phyloP scores from a whole-genome alignment of 108 stramenopile species.

The Mediolabrus comicus region DNA sequence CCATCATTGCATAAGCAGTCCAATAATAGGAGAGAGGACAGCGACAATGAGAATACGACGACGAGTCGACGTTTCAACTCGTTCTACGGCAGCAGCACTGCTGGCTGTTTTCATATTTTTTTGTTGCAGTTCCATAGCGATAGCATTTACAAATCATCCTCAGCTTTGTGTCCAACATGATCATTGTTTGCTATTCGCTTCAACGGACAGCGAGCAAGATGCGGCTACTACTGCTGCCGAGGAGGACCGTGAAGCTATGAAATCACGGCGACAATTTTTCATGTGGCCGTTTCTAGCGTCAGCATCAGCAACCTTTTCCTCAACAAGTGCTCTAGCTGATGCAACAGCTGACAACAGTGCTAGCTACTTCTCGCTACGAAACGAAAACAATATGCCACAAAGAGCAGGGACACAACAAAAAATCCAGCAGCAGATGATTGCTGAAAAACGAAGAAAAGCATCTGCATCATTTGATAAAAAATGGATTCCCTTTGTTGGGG shows the following conservation, averaged over 20 bases:
- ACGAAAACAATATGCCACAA: constrained; percentile 45
- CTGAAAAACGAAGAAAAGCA: constrained; percentile 18
- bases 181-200: neutral
- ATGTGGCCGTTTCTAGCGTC: neutral
- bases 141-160: neutral
- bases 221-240: neutral
- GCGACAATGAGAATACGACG: neutral
- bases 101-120: no score
- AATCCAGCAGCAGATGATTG: constrained; percentile 18
- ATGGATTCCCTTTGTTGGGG: constrained; percentile 39
- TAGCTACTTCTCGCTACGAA: constrained; percentile 38
- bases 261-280: neutral
- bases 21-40: neutral
- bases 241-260: neutral
- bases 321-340: neutral
- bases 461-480: constrained; percentile 8
- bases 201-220: neutral
- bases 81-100: neutral
- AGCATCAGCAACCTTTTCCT: neutral
- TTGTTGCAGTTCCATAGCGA: neutral
- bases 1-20: no score
- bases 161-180: neutral
- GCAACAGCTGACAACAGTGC: neutral
- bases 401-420: constrained; percentile 16
- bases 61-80: neutral